Base-by-base conservation (phyloP, 2,329 filamentous ascomycete species). In the Aureobasidium sp. region DNA sequence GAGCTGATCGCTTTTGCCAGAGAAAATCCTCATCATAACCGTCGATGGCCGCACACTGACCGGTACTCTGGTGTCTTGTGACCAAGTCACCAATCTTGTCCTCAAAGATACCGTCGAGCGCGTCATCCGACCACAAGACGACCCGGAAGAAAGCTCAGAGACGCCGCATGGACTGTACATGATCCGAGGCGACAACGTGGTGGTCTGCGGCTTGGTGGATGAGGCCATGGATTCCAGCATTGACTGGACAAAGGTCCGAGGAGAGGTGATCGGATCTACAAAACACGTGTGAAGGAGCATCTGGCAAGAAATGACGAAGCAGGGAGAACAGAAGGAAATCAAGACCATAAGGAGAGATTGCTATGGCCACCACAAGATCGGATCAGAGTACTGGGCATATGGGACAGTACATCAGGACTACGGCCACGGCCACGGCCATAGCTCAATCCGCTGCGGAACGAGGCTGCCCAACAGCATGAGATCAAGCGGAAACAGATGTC, bases 161-260 rank as follows among this genome's bases (percentile, higher is more conserved):
- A 84, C 93, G 16, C 83, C 86, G 4, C 81, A 96, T 57, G 93
- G 93, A 1, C 73, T 97, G 5, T 97, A 96, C 68, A 79, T 98
- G 55, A 87, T 98, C 54, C 81, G 93, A 56, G 93, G 93, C 49
- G 93, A 98, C 68, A 96, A 94, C 65, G 91, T 98, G 42, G 90
- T 90, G 57, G 78, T 94, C 14, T 87, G 93, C 55, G 93, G 93
- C 2, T 75, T 94, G 54, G 84, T 98, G 27, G 90, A 98, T 68
- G 90, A 95, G 70, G 79, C 86, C 61, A 74, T 97, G 55, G 93
- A 98, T 71, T 79, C 78, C 34, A 90, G 85, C 62, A 97, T 98
- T 66, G 85, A 96, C 72, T 98, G 93, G 93, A 78, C 79, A 17
- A 84, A 94, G 69, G 93, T 98, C 34, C 85, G 86, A 66, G 91